phyloP scores from a whole-genome alignment of 2,329 filamentous ascomycete genomes.

The Pseudogymnoascus sp. region DNA sequence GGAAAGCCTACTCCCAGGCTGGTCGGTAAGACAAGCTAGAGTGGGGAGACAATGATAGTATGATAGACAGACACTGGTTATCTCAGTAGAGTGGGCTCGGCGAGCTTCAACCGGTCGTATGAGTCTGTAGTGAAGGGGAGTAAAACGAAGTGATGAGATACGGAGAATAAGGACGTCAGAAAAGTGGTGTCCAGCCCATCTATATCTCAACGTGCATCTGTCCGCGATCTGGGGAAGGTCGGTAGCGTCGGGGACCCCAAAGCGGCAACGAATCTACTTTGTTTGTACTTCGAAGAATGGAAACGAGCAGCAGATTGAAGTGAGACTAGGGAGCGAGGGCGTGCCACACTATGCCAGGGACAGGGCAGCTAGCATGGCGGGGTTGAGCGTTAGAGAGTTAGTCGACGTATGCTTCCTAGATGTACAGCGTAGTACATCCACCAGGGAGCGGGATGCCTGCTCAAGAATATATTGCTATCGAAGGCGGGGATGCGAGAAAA shows the following conservation, averaged over 20 bases:
- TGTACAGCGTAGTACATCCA: not conserved
- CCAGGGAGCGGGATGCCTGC: constrained; percentile 4
- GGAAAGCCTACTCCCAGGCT: constrained; percentile 3
- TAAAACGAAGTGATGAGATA: constrained; percentile 1
- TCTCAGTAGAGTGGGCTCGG: not conserved
- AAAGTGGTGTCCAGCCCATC: constrained; percentile 3
- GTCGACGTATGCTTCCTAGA: not conserved
- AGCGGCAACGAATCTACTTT: constrained; percentile 4
- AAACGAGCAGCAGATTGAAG: constrained; percentile 3
- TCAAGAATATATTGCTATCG: not conserved
- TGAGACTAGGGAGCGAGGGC: constrained; percentile 1
- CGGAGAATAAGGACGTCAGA: not conserved
- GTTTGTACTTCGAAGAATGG: constrained; percentile 4
- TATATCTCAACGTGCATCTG: constrained; percentile 4
- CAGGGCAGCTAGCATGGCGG: constrained; percentile 1
- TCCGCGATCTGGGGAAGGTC: not conserved
- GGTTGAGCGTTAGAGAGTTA: constrained; percentile 7
- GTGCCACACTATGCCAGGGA: constrained; percentile 4
- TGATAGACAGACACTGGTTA: not conserved
- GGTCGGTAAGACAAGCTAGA: not conserved
- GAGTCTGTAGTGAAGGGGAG: constrained; percentile 1
- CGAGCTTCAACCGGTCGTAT: constrained; percentile 2
- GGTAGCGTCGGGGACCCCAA: not conserved
- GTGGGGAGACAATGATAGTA: not conserved
- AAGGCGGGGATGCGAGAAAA: not conserved